A percentile compares a stretch with the other conserved stretches of the same genome.
These are phyloP conservation scores for Paraphoma chrysanthemicola DNA, from an alignment of 2,329 filamentous ascomycete genomes.

Conservation along the genomic window DNA sequence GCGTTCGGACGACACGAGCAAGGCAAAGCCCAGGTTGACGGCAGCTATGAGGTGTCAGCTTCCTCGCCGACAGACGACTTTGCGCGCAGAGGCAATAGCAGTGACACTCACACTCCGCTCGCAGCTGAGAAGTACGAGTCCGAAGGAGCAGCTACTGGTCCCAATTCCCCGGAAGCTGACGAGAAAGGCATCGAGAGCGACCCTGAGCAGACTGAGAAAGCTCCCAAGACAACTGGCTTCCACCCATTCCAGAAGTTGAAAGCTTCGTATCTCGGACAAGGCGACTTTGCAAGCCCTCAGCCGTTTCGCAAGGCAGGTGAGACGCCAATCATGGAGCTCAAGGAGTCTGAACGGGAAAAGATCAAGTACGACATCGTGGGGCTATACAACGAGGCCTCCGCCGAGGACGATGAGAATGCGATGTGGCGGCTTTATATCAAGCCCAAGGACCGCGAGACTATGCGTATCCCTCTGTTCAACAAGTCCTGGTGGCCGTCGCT, in stretches of 20 bases:
- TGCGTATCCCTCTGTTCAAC: conserved; percentile 68
- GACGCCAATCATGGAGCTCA: conserved; percentile 41
- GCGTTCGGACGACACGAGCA: conserved; percentile 31
- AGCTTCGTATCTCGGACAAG: conserved; percentile 24
- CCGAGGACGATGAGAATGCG: conserved; percentile 50
- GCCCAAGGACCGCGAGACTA: conserved; percentile 82
- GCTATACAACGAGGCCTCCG: conserved; percentile 37
- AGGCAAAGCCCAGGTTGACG: conserved; percentile 25
- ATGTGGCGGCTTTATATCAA: conserved; percentile 85
- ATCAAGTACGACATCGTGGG: conserved; percentile 39
- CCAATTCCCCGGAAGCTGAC: conserved; percentile 28
- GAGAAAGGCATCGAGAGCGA: conserved; percentile 22
- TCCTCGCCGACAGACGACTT: conserved; percentile 40
- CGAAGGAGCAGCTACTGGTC: conserved; percentile 27
- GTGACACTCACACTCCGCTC: conserved; percentile 41
- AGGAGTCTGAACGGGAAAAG: conserved; percentile 31
- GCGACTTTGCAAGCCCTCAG: conserved; percentile 53
- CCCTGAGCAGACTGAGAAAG: conserved; percentile 23
- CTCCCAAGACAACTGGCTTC: conserved; percentile 21
- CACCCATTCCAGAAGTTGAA: conserved; percentile 33
- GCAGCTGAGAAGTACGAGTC: conserved; percentile 29
- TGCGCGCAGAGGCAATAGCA: conserved; percentile 33
- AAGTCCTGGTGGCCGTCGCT: conserved; percentile 76
- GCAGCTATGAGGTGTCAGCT: conserved; percentile 22
- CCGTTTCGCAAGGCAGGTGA: conserved; percentile 50